A percentile compares a stretch with the other conserved stretches of the same genome.
These are phyloP conservation scores for Lachnellula cervina DNA, from an alignment of 2,329 filamentous ascomycete genomes.

Conservation along the genomic window DNA sequence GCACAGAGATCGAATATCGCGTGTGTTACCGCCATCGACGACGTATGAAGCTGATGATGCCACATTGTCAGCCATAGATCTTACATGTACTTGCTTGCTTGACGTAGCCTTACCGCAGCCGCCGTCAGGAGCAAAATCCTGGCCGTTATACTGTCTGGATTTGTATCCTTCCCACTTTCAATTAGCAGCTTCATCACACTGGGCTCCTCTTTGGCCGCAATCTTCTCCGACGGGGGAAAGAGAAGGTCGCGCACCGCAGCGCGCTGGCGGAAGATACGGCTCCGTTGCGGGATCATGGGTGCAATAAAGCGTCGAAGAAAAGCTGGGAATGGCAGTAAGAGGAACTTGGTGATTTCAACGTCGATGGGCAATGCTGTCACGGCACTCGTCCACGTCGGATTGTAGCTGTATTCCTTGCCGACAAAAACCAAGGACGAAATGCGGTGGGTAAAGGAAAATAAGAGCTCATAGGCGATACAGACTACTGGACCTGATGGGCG, in stretches of 20 bases:
- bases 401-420: background rate
- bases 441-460: background rate
- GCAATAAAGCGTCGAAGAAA: background rate
- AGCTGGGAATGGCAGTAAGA: background rate
- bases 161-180: background rate
- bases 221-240: background rate
- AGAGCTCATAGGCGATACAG: background rate
- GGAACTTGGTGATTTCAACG: background rate
- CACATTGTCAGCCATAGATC: background rate
- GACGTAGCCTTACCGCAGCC: background rate
- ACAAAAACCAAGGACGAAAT: background rate
- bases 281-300: background rate
- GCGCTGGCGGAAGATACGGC: background rate
- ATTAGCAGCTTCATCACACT: background rate
- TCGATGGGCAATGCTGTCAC: background rate
- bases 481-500: background rate
- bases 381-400: background rate
- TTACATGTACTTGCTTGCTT: background rate
- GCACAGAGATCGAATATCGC: slow-evolving; percentile 1
- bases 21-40: background rate
- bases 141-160: background rate
- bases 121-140: background rate
- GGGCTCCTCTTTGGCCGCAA: background rate
- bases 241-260: background rate
- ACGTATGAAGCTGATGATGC: background rate